Conservation (phyloP, 2,329 filamentous ascomycete genomes). For the Dothideomycetidae sp. region DNA sequence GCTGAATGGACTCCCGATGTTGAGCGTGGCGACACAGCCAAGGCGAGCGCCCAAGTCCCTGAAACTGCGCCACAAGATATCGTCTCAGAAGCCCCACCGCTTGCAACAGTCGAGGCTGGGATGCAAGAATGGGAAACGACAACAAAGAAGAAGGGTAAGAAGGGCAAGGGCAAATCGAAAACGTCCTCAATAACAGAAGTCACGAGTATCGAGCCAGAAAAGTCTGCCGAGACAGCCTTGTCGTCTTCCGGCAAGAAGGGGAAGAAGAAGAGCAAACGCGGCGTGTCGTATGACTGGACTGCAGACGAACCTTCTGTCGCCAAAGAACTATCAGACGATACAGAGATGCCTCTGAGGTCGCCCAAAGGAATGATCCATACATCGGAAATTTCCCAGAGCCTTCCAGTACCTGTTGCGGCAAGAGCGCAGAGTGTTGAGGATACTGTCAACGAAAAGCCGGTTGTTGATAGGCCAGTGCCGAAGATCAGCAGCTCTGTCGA, state of each 20-base stretch:
- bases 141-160: slow-evolving; percentile 22
- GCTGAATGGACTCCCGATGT: slow-evolving; percentile 1
- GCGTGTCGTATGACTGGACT: slow-evolving; percentile 3
- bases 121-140: slow-evolving; percentile 15
- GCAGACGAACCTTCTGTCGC: slow-evolving; percentile 1
- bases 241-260: background rate
- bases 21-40: background rate
- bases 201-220: slow-evolving; percentile 4
- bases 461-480: background rate
- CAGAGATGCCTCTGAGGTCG: background rate
- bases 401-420: background rate
- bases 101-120: background rate
- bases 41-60: background rate
- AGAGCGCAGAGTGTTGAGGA: background rate
- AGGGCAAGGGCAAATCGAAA: slow-evolving; percentile 15
- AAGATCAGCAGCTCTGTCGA: background rate
- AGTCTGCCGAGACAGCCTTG: background rate
- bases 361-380: slow-evolving; percentile 4
- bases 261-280: slow-evolving; percentile 6
- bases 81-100: background rate
- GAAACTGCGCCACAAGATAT: background rate
- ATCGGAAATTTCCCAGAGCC: slow-evolving; percentile 6
- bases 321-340: background rate
- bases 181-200: background rate
- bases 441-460: background rate